phyloP scores from a whole-genome alignment of 2,329 filamentous ascomycete genomes.

The Metarhizium album region DNA sequence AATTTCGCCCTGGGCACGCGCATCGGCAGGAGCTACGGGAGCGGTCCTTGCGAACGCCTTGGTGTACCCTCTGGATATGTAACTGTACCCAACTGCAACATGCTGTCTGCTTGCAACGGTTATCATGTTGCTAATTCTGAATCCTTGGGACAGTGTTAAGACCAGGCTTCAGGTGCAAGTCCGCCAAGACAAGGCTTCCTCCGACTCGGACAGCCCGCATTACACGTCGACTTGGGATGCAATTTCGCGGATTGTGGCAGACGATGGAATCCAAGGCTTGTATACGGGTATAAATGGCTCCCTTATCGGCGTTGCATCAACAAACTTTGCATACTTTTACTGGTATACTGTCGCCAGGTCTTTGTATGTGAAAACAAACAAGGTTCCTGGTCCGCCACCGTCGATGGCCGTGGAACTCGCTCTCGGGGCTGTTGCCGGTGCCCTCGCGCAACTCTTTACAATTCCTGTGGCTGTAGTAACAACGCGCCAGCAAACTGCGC shows the following conservation, averaged over 20 bases:
- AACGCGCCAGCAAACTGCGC: constrained; percentile 89
- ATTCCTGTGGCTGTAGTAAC: constrained; percentile 95
- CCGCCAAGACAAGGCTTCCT: constrained; percentile 40
- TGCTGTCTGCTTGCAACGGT: neutral
- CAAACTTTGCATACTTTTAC: constrained; percentile 99
- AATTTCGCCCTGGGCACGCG: constrained; percentile 86
- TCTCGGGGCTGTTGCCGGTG: constrained; percentile 78
- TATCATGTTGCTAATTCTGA: neutral
- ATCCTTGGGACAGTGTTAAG: constrained; percentile 58
- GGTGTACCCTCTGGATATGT: constrained; percentile 97
- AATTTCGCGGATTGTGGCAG: constrained; percentile 68
- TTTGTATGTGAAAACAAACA: constrained; percentile 58
- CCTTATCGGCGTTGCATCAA: constrained; percentile 84
- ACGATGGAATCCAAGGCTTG: constrained; percentile 70
- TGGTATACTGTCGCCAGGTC: constrained; percentile 88
- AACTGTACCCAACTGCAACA: constrained; percentile 26
- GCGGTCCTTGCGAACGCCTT: constrained; percentile 90
- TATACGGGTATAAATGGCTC: constrained; percentile 84
- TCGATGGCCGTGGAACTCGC: constrained; percentile 74
- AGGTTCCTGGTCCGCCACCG: constrained; percentile 39
- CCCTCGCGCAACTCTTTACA: constrained; percentile 87
- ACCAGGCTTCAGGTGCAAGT: constrained; percentile 93
- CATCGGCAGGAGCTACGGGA: constrained; percentile 83
- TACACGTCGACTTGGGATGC: constrained; percentile 86
- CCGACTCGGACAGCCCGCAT: constrained; percentile 46